Percentiles rank a stretch among this genome's conserved stretches.
phyloP scores from a whole-genome alignment of 345 rosid species.

The Cardiospermum halicacabum region DNA sequence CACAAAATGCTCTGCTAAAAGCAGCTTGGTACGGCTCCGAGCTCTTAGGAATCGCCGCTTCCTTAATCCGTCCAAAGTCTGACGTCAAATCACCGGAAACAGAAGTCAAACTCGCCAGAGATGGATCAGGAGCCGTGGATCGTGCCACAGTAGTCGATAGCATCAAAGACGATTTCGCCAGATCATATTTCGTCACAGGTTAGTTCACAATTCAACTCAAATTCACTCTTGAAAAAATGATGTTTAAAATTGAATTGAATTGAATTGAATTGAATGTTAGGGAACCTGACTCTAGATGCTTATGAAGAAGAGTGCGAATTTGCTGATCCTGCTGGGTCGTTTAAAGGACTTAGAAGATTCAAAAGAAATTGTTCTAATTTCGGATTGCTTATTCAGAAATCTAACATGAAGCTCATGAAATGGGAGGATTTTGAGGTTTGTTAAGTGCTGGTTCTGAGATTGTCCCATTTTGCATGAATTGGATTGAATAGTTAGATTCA shows the following conservation, averaged over 20 bases:
- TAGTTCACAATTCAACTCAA: neutral
- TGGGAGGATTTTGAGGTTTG: conserved; percentile 87
- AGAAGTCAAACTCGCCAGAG: conserved; percentile 26
- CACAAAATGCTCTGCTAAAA: conserved; percentile 71
- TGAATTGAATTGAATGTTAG: conserved; percentile 26
- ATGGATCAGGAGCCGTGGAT: conserved; percentile 53
- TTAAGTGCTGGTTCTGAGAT: no score
- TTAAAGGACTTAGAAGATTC: conserved; percentile 79
- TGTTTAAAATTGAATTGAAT: no score
- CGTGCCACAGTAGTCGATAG: conserved; percentile 51
- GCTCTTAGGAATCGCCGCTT: conserved; percentile 87
- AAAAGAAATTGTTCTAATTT: conserved; percentile 88
- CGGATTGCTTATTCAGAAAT: conserved; percentile 69
- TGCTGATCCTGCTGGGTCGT: conserved; percentile 98
- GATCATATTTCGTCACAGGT: conserved; percentile 94
- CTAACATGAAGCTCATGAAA: conserved; percentile 80
- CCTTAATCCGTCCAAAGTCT: conserved; percentile 50
- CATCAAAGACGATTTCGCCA: conserved; percentile 64
- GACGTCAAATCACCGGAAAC: conserved; percentile 16
- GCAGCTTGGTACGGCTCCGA: conserved; percentile 95
- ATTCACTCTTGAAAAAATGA: no score
- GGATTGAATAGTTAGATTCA: neutral
- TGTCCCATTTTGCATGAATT: neutral
- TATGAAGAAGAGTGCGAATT: conserved; percentile 92
- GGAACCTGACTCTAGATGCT: conserved; percentile 61